Conservation (phyloP, 2,329 filamentous ascomycete species). For the Nemania diffusa region DNA sequence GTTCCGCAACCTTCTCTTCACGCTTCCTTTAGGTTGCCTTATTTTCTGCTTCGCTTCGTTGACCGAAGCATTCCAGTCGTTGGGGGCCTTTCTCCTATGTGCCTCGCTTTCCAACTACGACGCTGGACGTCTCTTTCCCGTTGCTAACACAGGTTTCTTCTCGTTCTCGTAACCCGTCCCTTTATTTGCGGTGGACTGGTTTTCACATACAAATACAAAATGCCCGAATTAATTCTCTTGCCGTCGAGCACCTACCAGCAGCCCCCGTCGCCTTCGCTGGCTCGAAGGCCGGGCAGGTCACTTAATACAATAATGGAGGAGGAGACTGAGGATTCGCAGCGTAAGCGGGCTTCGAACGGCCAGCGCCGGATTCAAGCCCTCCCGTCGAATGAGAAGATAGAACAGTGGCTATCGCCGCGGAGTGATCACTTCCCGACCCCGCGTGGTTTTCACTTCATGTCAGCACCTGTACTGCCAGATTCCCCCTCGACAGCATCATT, state of each 20-base stretch:
- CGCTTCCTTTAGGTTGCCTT: constrained; percentile 50
- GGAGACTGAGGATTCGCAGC: constrained; percentile 56
- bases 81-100: constrained; percentile 44
- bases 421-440: constrained; percentile 78
- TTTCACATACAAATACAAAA: constrained; percentile 53
- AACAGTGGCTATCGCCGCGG: constrained; percentile 68
- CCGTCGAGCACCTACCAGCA: constrained; percentile 56
- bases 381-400: constrained; percentile 61
- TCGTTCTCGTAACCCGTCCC: constrained; percentile 37
- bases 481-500: constrained; percentile 67
- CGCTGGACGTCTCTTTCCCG: constrained; percentile 50
- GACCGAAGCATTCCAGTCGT: constrained; percentile 59
- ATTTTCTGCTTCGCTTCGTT: constrained; percentile 56
- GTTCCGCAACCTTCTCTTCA: constrained; percentile 42
- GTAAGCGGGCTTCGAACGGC: constrained; percentile 43
- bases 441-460: constrained; percentile 72
- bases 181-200: constrained; percentile 37
- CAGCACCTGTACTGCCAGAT: constrained; percentile 70
- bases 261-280: constrained; percentile 65
- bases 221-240: constrained; percentile 59
- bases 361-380: constrained; percentile 45
- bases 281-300: constrained; percentile 61
- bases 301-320: constrained; percentile 77
- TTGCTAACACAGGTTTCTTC: constrained; percentile 35
- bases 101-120: constrained; percentile 48